Conservation (phyloP, 1,284 basidiomycete genomes). For the Cryptococcus floricola region DNA sequence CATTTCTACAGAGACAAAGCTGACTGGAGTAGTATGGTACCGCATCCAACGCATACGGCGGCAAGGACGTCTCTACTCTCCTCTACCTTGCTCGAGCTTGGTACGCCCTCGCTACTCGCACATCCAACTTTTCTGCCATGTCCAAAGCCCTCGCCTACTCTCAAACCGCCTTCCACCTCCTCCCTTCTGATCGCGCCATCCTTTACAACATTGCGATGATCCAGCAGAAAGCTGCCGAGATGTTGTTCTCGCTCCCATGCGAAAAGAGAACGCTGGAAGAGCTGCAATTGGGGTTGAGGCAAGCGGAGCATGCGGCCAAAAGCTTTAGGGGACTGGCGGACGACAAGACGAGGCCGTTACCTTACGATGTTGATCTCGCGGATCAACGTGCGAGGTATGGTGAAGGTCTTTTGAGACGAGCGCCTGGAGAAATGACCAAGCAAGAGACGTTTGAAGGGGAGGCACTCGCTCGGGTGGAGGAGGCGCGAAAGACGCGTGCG, state of each 20-base stretch:
- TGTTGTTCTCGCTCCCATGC: slow-evolving; percentile 69
- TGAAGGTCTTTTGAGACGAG: slow-evolving; percentile 71
- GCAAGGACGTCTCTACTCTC: slow-evolving; percentile 67
- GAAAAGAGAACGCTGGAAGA: slow-evolving; percentile 75
- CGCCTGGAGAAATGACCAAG: slow-evolving; percentile 67
- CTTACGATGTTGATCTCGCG: slow-evolving; percentile 79
- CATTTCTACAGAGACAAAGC: slow-evolving; percentile 5
- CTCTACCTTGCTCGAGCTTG: slow-evolving; percentile 82
- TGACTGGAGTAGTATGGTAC: slow-evolving; percentile 69
- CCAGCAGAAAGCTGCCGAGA: slow-evolving; percentile 86
- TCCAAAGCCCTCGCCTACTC: slow-evolving; percentile 72
- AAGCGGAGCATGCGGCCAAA: slow-evolving; percentile 81
- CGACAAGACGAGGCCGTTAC: slow-evolving; percentile 65
- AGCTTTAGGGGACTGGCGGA: slow-evolving; percentile 75
- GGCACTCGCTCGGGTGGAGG: slow-evolving; percentile 66
- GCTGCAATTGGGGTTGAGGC: slow-evolving; percentile 68
- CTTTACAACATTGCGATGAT: slow-evolving; percentile 95
- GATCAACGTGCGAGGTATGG: slow-evolving; percentile 85
- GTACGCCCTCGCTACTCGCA: slow-evolving; percentile 86
- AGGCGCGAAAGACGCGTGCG: slow-evolving; percentile 56
- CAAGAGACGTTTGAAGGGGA: slow-evolving; percentile 74
- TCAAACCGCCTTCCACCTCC: slow-evolving; percentile 73
- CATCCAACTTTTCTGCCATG: slow-evolving; percentile 75
- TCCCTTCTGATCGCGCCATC: slow-evolving; percentile 80
- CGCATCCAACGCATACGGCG: slow-evolving; percentile 66